Conservation (phyloP, 73 alveolate genomes). For the Stentor coeruleus region DNA sequence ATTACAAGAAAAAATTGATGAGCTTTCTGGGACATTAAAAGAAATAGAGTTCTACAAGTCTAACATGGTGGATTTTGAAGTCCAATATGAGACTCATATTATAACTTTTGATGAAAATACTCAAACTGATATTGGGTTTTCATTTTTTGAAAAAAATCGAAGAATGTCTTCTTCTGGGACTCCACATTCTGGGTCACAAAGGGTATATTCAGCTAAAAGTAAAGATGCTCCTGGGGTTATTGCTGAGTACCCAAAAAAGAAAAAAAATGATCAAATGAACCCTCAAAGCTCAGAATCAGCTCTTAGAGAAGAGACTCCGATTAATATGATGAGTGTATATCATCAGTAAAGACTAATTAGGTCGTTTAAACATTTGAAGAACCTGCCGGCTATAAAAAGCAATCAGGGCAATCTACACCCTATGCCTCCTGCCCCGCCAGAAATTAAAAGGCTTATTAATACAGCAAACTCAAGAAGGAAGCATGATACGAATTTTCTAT, state of each 20-base stretch:
- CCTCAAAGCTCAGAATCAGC: background rate
- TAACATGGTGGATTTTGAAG: constrained; percentile 3
- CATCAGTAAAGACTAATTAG: no score
- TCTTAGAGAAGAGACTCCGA: constrained; percentile 5
- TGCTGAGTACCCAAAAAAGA: background rate
- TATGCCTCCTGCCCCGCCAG: constrained; percentile 18
- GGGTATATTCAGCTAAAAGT: background rate
- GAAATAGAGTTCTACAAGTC: background rate
- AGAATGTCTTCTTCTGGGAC: background rate
- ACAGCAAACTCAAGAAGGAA: constrained; percentile 17
- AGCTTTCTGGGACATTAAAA: background rate
- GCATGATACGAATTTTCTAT: constrained; percentile 14
- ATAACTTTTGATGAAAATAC: background rate
- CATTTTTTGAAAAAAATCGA: background rate
- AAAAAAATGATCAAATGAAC: background rate
- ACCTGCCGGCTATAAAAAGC: background rate
- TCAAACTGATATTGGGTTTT: constrained; percentile 16
- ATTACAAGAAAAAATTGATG: background rate
- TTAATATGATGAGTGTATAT: background rate
- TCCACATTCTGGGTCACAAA: background rate
- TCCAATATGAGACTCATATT: background rate
- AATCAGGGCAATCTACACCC: background rate
- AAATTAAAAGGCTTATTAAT: background rate
- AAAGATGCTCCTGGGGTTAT: background rate
- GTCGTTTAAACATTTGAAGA: background rate